Conservation (phyloP, 106 monocot species). For the Posidonia australis region DNA sequence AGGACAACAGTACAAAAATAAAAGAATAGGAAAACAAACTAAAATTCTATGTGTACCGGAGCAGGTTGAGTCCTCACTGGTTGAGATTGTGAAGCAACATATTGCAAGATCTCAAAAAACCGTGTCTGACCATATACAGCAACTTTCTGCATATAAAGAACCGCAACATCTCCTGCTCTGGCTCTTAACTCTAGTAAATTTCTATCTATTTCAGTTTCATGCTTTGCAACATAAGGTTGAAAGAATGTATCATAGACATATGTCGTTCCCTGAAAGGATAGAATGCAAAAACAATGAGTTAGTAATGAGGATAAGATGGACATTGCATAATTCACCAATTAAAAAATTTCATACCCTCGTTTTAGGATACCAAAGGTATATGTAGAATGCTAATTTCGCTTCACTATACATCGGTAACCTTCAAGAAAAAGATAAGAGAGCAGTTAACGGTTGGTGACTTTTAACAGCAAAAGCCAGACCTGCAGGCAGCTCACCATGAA, state of each 20-base stretch:
- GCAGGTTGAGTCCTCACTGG: slow-evolving; percentile 35
- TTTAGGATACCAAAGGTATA: slow-evolving; percentile 72
- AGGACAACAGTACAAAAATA: too few relatives aligned
- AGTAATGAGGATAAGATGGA: neutral
- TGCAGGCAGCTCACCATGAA: slow-evolving; percentile 18
- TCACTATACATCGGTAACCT: slow-evolving; percentile 65
- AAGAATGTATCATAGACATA: slow-evolving; percentile 32
- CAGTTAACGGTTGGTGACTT: neutral
- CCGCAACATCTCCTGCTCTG: slow-evolving; percentile 19
- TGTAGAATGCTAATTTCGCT: slow-evolving; percentile 50
- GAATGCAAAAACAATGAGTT: neutral
- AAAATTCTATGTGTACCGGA: slow-evolving; percentile 28
- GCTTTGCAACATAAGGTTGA: slow-evolving; percentile 22
- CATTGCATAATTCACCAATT: neutral
- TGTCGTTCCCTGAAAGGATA: slow-evolving; percentile 27
- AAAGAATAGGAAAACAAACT: neutral
- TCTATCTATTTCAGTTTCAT: slow-evolving; percentile 33
- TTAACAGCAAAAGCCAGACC: neutral
- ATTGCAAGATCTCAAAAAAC: slow-evolving; percentile 25
- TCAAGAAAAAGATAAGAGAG: neutral
- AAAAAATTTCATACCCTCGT: slow-evolving; percentile 30
- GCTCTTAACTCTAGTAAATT: slow-evolving; percentile 27
- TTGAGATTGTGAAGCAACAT: slow-evolving; percentile 28
- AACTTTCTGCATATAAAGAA: slow-evolving; percentile 24
- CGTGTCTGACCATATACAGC: slow-evolving; percentile 18